Evolutionary conservation across 1,139 yeast species (phyloP), one percentile per base, ranked within the genome.

Genomic region (Tardiomyces digboiensis): DNA sequence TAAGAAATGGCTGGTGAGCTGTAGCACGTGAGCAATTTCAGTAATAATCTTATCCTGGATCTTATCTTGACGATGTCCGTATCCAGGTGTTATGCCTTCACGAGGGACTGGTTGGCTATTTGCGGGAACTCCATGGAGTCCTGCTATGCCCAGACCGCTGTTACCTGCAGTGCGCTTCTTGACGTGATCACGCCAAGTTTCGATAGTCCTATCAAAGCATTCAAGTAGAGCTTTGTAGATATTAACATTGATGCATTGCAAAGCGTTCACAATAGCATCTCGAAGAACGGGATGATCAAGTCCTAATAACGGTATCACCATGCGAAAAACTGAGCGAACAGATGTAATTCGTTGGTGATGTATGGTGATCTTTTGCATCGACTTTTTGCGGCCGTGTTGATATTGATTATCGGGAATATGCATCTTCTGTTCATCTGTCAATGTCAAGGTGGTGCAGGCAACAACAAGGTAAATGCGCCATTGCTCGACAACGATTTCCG

Each of bases 261-360:
- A 65, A 0, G 97, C 97, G 1, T 82, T 70, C 22, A 88, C 87
- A 13, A 88, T 80, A 0, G 97, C 91, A 53, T 89, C 96, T 48
- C 87, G 72, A 6, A 91, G 78, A 55, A 80, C 72, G 1, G 76
- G 72, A 50, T 86, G 88, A 7, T 80, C 78, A 0, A 88, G 80
- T 33, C 77, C 81, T 43, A 93, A 65, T 29, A 91, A 66, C 0
- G 97, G 97, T 38, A 87, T 67, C 0, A 88, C 93, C 83, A 91
- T 80, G 46, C 84, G 74, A 65, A 93, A 93, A 1, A 93, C 81
- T 0, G 95, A 82, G 51, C 84, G 80, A 0, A 96, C 97, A 50
- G 97, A 86, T 0, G 95, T 89, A 44, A 93, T 89, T 43, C 87
- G 82, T 57, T 88, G 95, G 56, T 86, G 95, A 53, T 87, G 95